These are phyloP conservation scores for Penicillium paneum DNA, from an alignment of 2,329 filamentous ascomycete genomes.

Conservation along the genomic window DNA sequence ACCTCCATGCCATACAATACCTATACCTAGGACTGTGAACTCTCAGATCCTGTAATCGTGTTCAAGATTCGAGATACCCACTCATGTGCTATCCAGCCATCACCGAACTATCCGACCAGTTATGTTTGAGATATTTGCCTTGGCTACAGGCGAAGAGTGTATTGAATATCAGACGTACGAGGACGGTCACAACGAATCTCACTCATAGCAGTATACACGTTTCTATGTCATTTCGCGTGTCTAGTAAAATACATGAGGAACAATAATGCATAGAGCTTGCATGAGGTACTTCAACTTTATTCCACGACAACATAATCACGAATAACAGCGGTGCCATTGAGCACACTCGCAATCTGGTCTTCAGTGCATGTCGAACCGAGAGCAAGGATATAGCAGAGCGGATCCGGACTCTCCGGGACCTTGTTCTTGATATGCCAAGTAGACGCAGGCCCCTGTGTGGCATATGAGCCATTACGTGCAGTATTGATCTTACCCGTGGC, in stretches of 20 bases:
- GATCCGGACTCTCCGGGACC: slow-evolving; percentile 39
- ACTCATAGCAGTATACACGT: background rate
- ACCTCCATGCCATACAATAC: background rate
- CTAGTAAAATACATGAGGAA: background rate
- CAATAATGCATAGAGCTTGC: background rate
- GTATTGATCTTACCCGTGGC: slow-evolving; percentile 52
- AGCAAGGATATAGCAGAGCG: slow-evolving; percentile 47
- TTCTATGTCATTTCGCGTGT: background rate
- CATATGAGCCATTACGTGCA: slow-evolving; percentile 34
- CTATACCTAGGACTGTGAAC: background rate
- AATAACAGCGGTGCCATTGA: slow-evolving; percentile 47
- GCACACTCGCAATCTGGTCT: slow-evolving; percentile 44
- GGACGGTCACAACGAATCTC: background rate
- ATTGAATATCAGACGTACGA: too few relatives aligned
- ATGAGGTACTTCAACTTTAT: slow-evolving; percentile 6
- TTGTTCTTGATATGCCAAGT: slow-evolving; percentile 48
- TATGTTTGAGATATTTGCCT: background rate
- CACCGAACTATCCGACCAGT: background rate
- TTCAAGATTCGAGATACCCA: background rate
- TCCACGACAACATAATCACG: slow-evolving; percentile 47
- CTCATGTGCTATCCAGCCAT: too few relatives aligned
- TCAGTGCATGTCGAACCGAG: slow-evolving; percentile 42
- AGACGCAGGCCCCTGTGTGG: slow-evolving; percentile 39
- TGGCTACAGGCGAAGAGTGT: background rate
- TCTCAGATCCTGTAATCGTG: too few relatives aligned